phyloP scores from a whole-genome alignment of 176 grass and related monocot species.

The Olyra latifolia region DNA sequence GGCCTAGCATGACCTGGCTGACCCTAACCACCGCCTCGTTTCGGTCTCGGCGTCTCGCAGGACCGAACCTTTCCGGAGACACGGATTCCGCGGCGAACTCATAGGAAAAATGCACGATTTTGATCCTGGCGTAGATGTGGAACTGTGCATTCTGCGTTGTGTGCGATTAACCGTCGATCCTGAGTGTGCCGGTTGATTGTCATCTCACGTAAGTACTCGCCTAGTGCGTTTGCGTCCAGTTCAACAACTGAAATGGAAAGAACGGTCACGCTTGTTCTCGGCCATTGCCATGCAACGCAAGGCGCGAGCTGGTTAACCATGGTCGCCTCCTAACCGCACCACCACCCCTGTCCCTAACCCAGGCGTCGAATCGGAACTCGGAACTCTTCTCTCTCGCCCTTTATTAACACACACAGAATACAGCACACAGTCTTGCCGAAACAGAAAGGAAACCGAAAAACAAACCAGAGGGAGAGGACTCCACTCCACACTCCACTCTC shows the following conservation, averaged over 20 bases:
- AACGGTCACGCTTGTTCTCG: neutral
- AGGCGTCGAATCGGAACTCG: neutral
- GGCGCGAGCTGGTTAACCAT: constrained; percentile 41
- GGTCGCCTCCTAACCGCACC: constrained; percentile 48
- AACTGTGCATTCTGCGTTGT: neutral
- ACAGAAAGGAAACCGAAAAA: constrained; percentile 33
- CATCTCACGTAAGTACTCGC: neutral
- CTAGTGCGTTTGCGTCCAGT: neutral
- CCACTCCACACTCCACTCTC: constrained; percentile 33
- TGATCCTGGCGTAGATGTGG: neutral
- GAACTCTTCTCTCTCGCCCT: neutral
- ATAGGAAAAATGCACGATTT: neutral
- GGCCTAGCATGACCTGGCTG: too few relatives aligned
- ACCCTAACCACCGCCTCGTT: constrained; percentile 31
- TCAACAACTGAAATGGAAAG: neutral
- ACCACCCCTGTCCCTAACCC: constrained; percentile 18
- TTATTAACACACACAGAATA: constrained; percentile 55
- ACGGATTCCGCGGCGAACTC: too few relatives aligned
- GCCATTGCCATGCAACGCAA: neutral
- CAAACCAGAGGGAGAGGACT: neutral
- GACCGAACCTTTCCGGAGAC: neutral
- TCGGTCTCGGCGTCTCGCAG: neutral
- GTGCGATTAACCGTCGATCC: neutral
- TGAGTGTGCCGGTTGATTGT: neutral
- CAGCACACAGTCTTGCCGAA: constrained; percentile 34